These are phyloP conservation scores for Penicillium odoratum DNA, from an alignment of 495 filamentous ascomycete species.

Conservation along the genomic window DNA sequence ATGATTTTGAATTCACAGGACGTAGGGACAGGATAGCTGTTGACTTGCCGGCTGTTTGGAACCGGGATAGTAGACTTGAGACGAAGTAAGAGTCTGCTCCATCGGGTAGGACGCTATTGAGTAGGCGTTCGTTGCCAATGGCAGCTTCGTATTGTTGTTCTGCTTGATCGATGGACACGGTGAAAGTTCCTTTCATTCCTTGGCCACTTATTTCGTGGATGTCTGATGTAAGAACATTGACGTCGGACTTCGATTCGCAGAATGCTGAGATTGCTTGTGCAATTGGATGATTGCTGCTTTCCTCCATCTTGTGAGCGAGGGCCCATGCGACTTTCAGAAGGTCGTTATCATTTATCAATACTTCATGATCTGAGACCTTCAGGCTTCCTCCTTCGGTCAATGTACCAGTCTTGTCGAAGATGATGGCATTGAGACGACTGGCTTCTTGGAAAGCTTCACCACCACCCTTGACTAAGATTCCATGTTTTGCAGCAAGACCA, in stretches of 20 bases:
- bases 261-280: slow-evolving; percentile 76
- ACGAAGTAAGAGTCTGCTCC: slow-evolving; percentile 39
- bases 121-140: slow-evolving; percentile 81
- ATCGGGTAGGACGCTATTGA: slow-evolving; percentile 40
- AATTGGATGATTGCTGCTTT: slow-evolving; percentile 83
- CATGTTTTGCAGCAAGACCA: slow-evolving; percentile 81
- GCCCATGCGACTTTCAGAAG: slow-evolving; percentile 44
- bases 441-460: slow-evolving; percentile 96
- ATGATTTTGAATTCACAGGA: slow-evolving; percentile 16
- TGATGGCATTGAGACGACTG: slow-evolving; percentile 77
- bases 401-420: slow-evolving; percentile 97
- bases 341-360: slow-evolving; percentile 45
- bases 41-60: slow-evolving; percentile 73
- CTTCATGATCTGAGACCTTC: slow-evolving; percentile 69
- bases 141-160: slow-evolving; percentile 58
- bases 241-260: slow-evolving; percentile 49
- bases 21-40: slow-evolving; percentile 66
- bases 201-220: slow-evolving; percentile 79
- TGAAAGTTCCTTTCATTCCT: slow-evolving; percentile 73
- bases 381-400: slow-evolving; percentile 83
- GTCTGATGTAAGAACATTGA: slow-evolving; percentile 39
- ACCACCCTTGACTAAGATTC: slow-evolving; percentile 92
- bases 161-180: slow-evolving; percentile 27
- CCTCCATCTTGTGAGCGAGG: slow-evolving; percentile 68
- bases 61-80: slow-evolving; percentile 53